Conservation (phyloP, 208 protist genomes). For the Leishmania amazonensis region DNA sequence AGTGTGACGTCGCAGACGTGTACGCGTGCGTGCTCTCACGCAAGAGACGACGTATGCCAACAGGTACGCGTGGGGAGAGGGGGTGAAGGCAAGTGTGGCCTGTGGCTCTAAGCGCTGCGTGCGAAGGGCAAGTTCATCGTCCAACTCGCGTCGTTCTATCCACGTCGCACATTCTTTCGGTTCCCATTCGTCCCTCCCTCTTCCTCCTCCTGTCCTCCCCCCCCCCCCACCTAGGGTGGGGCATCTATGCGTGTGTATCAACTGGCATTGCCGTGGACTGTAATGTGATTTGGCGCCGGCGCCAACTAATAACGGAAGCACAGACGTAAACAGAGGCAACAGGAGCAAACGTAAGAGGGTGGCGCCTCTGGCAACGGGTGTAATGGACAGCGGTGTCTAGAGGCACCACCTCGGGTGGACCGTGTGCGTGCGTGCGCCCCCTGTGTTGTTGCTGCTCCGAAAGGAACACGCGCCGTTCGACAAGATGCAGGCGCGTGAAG, state of each 20-base stretch:
- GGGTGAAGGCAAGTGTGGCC: background rate
- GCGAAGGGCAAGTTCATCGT: background rate
- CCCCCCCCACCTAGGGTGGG: background rate
- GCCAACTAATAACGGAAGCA: background rate
- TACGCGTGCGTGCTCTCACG: background rate
- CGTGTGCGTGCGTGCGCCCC: background rate
- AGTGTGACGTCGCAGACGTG: background rate
- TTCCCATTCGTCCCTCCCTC: background rate
- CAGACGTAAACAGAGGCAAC: background rate
- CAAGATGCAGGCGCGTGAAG: background rate
- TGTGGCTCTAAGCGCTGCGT: background rate
- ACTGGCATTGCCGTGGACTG: background rate
- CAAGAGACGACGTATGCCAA: background rate
- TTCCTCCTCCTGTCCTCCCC: background rate
- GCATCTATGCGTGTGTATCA: background rate
- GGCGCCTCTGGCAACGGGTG: background rate
- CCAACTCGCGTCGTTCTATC: background rate
- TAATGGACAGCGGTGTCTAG: background rate
- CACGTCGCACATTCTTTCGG: background rate
- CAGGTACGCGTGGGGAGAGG: background rate
- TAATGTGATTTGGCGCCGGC: background rate
- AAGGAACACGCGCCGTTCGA: background rate
- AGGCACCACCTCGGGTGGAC: background rate
- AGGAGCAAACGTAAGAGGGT: background rate
- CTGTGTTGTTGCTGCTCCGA: background rate